These are phyloP conservation scores for Nepenthes alata DNA, from an alignment of 179 eudicot species.

Conservation along the genomic window DNA sequence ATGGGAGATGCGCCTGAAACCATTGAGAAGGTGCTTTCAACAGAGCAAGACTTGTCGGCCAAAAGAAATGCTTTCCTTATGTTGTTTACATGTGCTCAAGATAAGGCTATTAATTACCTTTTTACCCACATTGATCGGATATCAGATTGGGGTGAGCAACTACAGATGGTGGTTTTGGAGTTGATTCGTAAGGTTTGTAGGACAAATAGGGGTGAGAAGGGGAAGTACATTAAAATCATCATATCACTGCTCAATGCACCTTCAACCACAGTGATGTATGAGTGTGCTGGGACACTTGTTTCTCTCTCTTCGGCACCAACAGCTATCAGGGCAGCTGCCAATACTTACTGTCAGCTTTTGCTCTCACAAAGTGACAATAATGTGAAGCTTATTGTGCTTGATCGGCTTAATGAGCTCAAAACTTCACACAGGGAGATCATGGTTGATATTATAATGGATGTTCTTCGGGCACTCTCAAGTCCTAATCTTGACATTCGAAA, in stretches of 20 bases:
- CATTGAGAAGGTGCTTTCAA: constrained; percentile 53
- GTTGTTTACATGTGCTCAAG: constrained; percentile 60
- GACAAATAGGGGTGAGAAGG: constrained; percentile 66
- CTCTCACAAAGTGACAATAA: constrained; percentile 76
- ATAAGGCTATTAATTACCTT: constrained; percentile 54
- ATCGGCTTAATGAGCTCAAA: constrained; percentile 58
- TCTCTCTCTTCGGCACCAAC: constrained; percentile 70
- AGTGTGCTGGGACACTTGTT: constrained; percentile 68
- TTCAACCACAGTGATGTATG: constrained; percentile 56
- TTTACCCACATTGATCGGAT: constrained; percentile 48
- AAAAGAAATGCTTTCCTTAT: constrained; percentile 74
- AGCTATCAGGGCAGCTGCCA: constrained; percentile 66
- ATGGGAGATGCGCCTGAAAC: constrained; percentile 58
- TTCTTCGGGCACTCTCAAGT: constrained; percentile 65
- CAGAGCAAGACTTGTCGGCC: constrained; percentile 64
- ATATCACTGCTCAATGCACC: constrained; percentile 61
- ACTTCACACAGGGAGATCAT: constrained; percentile 50
- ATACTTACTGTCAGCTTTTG: constrained; percentile 61
- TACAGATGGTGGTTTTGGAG: constrained; percentile 74
- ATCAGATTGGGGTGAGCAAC: constrained; percentile 61
- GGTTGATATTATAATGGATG: constrained; percentile 76
- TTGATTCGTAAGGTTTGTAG: constrained; percentile 63
- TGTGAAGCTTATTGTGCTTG: constrained; percentile 71
- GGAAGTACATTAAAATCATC: constrained; percentile 60
- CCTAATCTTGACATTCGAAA: constrained; percentile 65